A percentile compares a stretch with the other conserved stretches of the same genome.
phyloP scores from a whole-genome alignment of 1,284 basidiomycete genomes.

The Malassezia obtusa region DNA sequence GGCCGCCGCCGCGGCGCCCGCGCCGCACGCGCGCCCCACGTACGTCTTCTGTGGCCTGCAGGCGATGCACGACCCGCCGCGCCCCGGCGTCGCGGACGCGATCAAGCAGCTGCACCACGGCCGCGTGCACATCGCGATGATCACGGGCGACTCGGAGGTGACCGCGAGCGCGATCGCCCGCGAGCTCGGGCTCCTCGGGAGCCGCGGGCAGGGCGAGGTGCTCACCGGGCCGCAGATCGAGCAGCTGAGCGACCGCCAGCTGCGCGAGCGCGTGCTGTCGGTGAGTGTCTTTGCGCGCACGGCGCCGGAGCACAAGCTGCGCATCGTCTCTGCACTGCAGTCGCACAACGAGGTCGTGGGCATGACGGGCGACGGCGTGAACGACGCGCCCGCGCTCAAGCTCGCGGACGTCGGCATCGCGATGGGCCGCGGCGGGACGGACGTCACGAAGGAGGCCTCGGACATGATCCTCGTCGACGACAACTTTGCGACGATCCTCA shows the following conservation, averaged over 20 bases:
- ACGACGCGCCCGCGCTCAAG: conserved; percentile 90
- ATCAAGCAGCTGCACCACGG: conserved; percentile 68
- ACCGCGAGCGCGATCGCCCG: conserved; percentile 82
- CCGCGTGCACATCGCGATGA: conserved; percentile 93
- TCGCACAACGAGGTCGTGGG: conserved; percentile 77
- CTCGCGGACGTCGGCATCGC: conserved; percentile 96
- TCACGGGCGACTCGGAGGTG: conserved; percentile 85
- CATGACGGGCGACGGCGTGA: conserved; percentile 97
- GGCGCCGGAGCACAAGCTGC: conserved; percentile 93
- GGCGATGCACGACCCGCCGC: conserved; percentile 89
- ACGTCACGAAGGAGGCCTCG: conserved; percentile 95
- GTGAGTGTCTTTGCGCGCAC: conserved; percentile 87
- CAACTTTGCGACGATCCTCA: conserved; percentile 86
- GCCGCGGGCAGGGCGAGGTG: conserved; percentile 47
- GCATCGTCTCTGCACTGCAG: conserved; percentile 87
- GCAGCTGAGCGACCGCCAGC: conserved; percentile 59
- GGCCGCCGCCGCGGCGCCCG: conserved; percentile 60
- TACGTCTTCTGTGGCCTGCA: conserved; percentile 84
- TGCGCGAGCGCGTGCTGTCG: conserved; percentile 68
- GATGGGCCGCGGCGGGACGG: conserved; percentile 93
- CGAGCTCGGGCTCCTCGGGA: conserved; percentile 63
- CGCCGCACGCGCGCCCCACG: conserved; percentile 50
- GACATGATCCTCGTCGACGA: conserved; percentile 96
- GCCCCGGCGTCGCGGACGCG: conserved; percentile 82
- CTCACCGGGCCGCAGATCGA: conserved; percentile 83